Evolutionary conservation across 2,329 filamentous ascomycete species (phyloP), one percentile per base, ranked within the genome.

Genomic region (Neodidymelliopsis sp.): DNA sequence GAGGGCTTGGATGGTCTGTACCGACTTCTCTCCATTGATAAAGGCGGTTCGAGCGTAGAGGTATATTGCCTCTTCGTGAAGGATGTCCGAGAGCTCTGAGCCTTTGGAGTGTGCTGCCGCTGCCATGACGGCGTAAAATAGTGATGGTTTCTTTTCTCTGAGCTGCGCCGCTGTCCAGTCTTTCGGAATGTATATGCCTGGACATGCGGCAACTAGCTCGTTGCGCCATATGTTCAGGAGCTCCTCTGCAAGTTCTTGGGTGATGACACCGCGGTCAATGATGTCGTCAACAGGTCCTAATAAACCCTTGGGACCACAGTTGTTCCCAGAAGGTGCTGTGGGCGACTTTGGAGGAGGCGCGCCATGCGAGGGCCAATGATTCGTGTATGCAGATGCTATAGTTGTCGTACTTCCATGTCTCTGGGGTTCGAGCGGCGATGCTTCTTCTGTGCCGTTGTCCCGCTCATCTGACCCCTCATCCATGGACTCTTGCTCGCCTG

Each of bases 91-190:
- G 18, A 72, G 50, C 4, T 52, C 56, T 4, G 59, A 59, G 1
- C 69, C 70, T 43, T 67, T 66, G 4, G 56, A 62, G 20, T 69
- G 68, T n/a, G 68, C 61, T 13, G 70, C 63, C 13, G 70, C 70
- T 3, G 69, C 68, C 69, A 72, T 71, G 7, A 72, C 61, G 6
- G 70, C 66, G 43, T 70, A 65, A 38, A 72, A 72, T 8, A 72
- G 49, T 8, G 65, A 66, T 11, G 69, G 68, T 29, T 71, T 72
- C 22, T 62, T 62, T 15, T 45, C 36, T 34, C 70, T 54, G 4
- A 72, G 51, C 9, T 70, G 55, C 12, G 59, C 41, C 3, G 62
- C 64, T n/a, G 66, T 67, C 62, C 68, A 71, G 13, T 70, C 56
- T 19, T 53, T 62, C 4, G 63, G 59, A 6, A 72, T 61, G 3